Evolutionary conservation across 2,329 filamentous ascomycete species (phyloP), one percentile per base, ranked within the genome.

Genomic region (Purpureocillium lavendulum): DNA sequence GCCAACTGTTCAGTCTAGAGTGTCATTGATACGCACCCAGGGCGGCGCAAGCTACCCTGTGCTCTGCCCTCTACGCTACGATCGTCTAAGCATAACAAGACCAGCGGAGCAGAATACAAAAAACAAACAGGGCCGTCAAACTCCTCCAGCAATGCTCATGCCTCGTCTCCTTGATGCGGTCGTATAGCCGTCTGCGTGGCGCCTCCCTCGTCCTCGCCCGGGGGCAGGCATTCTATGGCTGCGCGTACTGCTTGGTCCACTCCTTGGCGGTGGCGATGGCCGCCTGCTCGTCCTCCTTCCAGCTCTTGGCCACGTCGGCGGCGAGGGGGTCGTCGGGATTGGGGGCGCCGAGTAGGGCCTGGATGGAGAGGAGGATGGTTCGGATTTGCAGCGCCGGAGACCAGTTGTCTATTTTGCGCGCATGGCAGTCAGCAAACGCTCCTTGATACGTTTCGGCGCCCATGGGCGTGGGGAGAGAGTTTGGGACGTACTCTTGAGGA

Each of bases 291-390:
- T 98, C 82, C 56, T 97, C 88, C 70, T 97, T 96, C 92, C 92
- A 98, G 58, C 84, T 82, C 70, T 97, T 94, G 29, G 92, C 92
- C 32, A 98, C 92, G 49, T 98, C 90, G 58, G 95, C 94, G 36
- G 92, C 94, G 32, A 98, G 78, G n/a, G 92, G 94, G 58, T 98
- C 92, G 56, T 98, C 92, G 24, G 94, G 92, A 65, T 98, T 98
- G 12, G 92, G 92, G 6, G 92, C 90, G 33, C 92, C 92, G 12
- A 98, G 80, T 17, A 98, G 76, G 37, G 92, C 92, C 65, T 98
- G 94, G 60, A 98, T 98, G 9, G 90, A 97, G 40, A 98, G 80
- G n/a, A 98, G 79, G 50, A 98, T 98, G 7, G 92, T 98, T 48
- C 92, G 83, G 59, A 98, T 98, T 65, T 98, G 92, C 26, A 98